Evolutionary conservation across 2,329 filamentous ascomycete genomes (phyloP).

Genomic region (Xylariaceae sp.): DNA sequence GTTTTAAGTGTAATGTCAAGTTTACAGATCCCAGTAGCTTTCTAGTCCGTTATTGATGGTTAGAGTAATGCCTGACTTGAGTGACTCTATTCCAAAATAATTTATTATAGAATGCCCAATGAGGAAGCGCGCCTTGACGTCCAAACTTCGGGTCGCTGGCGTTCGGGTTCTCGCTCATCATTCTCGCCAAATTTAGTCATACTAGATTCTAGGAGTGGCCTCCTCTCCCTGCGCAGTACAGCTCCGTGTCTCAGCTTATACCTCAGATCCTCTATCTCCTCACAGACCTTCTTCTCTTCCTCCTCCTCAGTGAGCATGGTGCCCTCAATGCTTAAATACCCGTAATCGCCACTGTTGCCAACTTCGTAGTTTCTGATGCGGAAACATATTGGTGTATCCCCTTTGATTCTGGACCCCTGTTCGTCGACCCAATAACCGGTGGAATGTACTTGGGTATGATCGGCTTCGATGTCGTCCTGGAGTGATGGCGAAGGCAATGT

Average conservation of each 20-base stretch:
- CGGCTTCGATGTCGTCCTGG: constrained; percentile 42
- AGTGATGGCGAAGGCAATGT: constrained; percentile 48
- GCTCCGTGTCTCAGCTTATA: constrained; percentile 48
- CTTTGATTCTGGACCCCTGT: constrained; percentile 66
- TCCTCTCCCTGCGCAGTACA: constrained; percentile 35
- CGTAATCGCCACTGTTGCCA: constrained; percentile 74
- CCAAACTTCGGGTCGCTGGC: constrained; percentile 43
- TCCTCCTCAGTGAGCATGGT: constrained; percentile 78
- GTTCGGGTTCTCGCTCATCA: constrained; percentile 52
- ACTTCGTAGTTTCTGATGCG: constrained; percentile 86
- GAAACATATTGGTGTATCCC: constrained; percentile 74
- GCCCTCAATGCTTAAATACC: constrained; percentile 85
- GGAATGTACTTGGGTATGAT: constrained; percentile 59
- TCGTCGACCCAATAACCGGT: constrained; percentile 79
- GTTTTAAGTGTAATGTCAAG: neutral
- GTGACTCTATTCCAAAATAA: neutral
- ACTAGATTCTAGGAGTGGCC: constrained; percentile 58
- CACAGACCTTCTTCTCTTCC: constrained; percentile 65
- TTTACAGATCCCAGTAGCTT: neutral
- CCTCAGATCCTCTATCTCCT: constrained; percentile 54
- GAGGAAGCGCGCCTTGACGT: constrained; percentile 39
- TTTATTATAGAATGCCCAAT: constrained; percentile 8
- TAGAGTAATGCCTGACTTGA: neutral
- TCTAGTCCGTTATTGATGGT: neutral
- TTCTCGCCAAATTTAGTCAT: constrained; percentile 62